A percentile compares a stretch with the other conserved stretches of the same genome.
phyloP scores from a whole-genome alignment of 495 filamentous ascomycete genomes.

The Tuber umbilicatum region DNA sequence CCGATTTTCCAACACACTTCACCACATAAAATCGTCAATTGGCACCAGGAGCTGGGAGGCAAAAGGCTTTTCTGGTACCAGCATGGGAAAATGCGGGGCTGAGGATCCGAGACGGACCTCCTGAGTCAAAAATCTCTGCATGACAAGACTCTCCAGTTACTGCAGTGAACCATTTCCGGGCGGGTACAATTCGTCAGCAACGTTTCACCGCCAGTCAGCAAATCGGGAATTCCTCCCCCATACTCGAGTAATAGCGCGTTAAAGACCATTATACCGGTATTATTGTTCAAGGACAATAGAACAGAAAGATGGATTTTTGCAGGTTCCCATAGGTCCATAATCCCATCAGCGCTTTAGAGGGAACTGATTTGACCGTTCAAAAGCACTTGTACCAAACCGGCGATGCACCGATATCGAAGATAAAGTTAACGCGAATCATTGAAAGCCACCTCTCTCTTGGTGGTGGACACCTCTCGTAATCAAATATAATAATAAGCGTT shows the following conservation, averaged over 20 bases:
- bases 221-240: not conserved
- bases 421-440: not conserved
- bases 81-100: not conserved
- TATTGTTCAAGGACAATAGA: not conserved
- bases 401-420: not conserved
- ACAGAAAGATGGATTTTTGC: not conserved
- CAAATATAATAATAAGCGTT: not conserved
- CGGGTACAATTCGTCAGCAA: not conserved
- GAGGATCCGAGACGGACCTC: not conserved
- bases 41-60: not conserved
- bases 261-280: not conserved
- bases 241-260: not conserved
- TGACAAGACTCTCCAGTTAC: not conserved
- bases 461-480: not conserved
- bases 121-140: not conserved
- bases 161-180: not conserved
- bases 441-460: not conserved
- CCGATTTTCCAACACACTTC: not conserved
- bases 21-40: not conserved
- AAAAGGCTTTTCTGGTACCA: not conserved
- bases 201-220: not conserved
- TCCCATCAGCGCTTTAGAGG: not conserved
- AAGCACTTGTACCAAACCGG: not conserved
- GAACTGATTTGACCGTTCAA: not conserved
- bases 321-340: not conserved